These are phyloP conservation scores for Fibroporia radiculosa DNA, from an alignment of 768 basidiomycete genomes.

Conservation along the genomic window DNA sequence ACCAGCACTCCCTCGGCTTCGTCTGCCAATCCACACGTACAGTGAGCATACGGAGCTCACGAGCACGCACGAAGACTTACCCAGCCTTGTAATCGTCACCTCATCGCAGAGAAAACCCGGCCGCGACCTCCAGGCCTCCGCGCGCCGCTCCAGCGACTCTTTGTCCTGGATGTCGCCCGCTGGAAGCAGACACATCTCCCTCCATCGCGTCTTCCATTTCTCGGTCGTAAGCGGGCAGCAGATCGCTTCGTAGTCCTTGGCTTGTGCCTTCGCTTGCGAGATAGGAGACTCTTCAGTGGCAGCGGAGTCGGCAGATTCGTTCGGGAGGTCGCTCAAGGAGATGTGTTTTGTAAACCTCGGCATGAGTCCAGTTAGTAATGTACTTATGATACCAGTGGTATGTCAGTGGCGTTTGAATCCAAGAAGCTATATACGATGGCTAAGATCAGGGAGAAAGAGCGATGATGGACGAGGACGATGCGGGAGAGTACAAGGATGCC, in stretches of 20 bases:
- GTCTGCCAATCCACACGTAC: conserved; percentile 33
- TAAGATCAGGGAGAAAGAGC: neutral
- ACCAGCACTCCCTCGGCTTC: conserved; percentile 67
- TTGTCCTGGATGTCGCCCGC: conserved; percentile 31
- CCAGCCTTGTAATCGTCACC: conserved; percentile 84
- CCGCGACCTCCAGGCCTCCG: conserved; percentile 82
- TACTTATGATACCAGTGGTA: no score
- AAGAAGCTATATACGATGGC: no score
- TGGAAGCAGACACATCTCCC: conserved; percentile 74
- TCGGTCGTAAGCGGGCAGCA: conserved; percentile 86
- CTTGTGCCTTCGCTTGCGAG: conserved; percentile 41
- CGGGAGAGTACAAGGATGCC: neutral
- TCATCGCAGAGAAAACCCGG: conserved; percentile 78
- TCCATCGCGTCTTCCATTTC: conserved; percentile 85
- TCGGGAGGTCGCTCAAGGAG: conserved; percentile 21
- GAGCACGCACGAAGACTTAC: conserved; percentile 35
- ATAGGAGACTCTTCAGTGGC: conserved; percentile 34
- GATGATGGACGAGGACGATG: neutral
- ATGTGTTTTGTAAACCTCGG: conserved; percentile 18
- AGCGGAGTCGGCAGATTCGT: conserved; percentile 14
- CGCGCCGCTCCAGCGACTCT: conserved; percentile 45
- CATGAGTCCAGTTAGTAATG: no score
- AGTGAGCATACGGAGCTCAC: neutral
- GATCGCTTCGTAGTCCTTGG: conserved; percentile 69
- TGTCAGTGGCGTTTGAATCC: no score